Base-by-base conservation (phyloP, 2,329 filamentous ascomycete species). In the Penicillium thymicola region DNA sequence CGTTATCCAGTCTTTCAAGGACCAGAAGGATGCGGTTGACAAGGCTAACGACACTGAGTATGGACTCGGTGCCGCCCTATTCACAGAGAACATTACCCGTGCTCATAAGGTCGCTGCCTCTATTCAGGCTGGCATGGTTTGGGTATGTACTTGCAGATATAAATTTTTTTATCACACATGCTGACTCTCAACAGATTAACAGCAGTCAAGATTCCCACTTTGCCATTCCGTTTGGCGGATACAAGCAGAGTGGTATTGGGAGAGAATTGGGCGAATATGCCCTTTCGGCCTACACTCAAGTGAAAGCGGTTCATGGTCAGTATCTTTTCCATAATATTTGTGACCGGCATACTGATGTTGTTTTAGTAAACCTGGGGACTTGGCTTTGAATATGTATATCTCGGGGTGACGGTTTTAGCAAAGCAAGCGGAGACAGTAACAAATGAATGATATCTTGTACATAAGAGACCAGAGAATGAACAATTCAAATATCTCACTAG, bases 211-310 rank as follows among this genome's bases (percentile, higher is more conserved):
- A 55, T 6, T 51, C 38, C 14, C 45, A 51, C 10, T 42, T 51
- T 13, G 64, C 70, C 3, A 54, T 54, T 18, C 70, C 72, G 0
- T 73, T 71, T 55, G 72, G 72, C 21, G 72, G 72, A n/a, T 78
- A 81, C 14, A 83, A 83, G 70, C 77, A 81, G 67, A 77, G 72
- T 59, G 81, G 81, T 0, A 81, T 82, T 65, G 81, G 81, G 23
- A 65, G 80, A 37, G 81, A 83, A 67, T 64, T 82, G 34, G 80
- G 81, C 6, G 79, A 82, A 66, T 78, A 79, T 41, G 80, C 78
- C 1, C 63, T 83, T 53, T 76, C 79, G 38, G 77, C 77, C 16
- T 83, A 82, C 25, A 61, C 59, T 44, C 47, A 54, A 28, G 63
- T 62, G 1, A 70, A 70, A 51, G 59, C 66, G 6, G 55, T 70